Percentiles rank a stretch among this genome's conserved stretches.
Conservation (phyloP, 441 rosid species). For the Theobroma grandiflorum region DNA sequence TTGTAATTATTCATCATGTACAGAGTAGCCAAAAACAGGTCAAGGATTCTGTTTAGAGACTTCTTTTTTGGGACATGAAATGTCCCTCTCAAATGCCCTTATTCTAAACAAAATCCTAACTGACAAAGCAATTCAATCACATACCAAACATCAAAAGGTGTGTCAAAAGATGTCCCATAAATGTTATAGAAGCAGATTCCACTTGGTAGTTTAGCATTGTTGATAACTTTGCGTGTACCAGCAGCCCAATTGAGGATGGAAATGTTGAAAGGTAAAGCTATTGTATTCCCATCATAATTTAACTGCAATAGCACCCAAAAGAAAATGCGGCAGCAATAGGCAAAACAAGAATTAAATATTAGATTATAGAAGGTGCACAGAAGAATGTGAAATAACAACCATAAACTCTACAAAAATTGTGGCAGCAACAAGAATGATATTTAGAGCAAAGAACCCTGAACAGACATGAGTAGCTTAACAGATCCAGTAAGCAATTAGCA, state of each 20-base stretch:
- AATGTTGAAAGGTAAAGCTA: slow-evolving; percentile 81
- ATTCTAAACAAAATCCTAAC: slow-evolving; percentile 8
- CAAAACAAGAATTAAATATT: background rate
- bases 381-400: slow-evolving; percentile 1
- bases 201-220: slow-evolving; percentile 66
- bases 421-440: background rate
- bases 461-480: slow-evolving; percentile 7
- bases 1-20: background rate
- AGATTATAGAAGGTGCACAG: background rate
- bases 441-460: background rate
- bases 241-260: slow-evolving; percentile 75
- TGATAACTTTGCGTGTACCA: slow-evolving; percentile 65
- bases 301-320: slow-evolving; percentile 50
- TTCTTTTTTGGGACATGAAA: background rate
- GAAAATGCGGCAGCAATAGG: background rate
- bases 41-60: background rate
- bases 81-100: slow-evolving; percentile 12
- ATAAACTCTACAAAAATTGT: background rate
- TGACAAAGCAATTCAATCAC: slow-evolving; percentile 27
- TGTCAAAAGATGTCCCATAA: slow-evolving; percentile 76
- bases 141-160: slow-evolving; percentile 88
- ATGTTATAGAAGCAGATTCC: slow-evolving; percentile 81
- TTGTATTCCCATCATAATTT: slow-evolving; percentile 60
- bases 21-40: background rate
- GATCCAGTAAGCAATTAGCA: background rate